Conservation (phyloP, 257 asterid genomes). For the Euphrasia confusa region DNA sequence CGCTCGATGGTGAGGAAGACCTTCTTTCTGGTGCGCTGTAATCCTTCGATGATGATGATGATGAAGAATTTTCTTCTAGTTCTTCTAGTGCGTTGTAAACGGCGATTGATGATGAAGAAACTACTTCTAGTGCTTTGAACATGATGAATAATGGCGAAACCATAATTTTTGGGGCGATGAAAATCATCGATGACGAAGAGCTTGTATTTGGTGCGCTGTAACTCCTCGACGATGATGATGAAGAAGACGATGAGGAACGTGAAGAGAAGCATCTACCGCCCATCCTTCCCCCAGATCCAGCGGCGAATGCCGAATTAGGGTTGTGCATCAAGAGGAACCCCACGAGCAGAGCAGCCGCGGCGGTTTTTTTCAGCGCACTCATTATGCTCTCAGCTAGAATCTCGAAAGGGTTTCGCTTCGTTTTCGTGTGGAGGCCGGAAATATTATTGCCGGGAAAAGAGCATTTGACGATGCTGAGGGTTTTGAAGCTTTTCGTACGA, state of each 20-base stretch:
- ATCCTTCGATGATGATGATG: no score
- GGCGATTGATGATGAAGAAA: no score
- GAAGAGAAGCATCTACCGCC: slow-evolving; percentile 82
- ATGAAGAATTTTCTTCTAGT: no score
- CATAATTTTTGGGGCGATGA: no score
- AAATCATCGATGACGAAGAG: no score
- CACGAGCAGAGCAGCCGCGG: slow-evolving; percentile 51
- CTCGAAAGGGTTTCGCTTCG: slow-evolving; percentile 36
- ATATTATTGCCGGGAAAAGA: slow-evolving; percentile 15
- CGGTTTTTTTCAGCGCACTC: slow-evolving; percentile 65
- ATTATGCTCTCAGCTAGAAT: slow-evolving; percentile 28
- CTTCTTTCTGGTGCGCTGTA: no score
- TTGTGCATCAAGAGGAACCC: slow-evolving; percentile 61
- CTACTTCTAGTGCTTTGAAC: no score
- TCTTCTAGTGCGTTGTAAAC: no score
- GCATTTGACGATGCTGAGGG: slow-evolving; percentile 33
- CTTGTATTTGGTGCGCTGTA: no score
- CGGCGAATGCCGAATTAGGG: slow-evolving; percentile 69
- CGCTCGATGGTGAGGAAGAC: no score
- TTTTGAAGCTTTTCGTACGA: slow-evolving; percentile 22
- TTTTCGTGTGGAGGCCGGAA: slow-evolving; percentile 9
- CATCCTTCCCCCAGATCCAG: slow-evolving; percentile 77
- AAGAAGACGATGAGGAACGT: slow-evolving; percentile 29
- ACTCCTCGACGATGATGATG: no score
- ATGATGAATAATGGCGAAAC: no score